Conservation (phyloP, 2,329 filamentous ascomycete genomes). For the Hypocreales sp. region DNA sequence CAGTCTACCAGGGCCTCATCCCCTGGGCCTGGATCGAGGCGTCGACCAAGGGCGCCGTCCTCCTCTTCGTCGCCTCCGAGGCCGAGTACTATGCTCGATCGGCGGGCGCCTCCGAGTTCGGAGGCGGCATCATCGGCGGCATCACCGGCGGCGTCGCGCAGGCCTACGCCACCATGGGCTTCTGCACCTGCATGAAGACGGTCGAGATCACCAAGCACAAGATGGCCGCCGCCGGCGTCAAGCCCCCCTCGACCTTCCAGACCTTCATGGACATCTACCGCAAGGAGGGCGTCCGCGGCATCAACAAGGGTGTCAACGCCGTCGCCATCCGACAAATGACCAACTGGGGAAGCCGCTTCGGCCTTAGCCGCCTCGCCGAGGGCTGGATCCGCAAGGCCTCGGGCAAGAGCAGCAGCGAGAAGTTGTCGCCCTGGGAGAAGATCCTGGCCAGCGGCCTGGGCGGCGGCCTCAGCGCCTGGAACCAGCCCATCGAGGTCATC, state of each 20-base stretch:
- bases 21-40: constrained; percentile 99
- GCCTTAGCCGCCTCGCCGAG: constrained; percentile 83
- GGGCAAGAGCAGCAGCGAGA: constrained; percentile 65
- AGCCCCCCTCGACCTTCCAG: constrained; percentile 78
- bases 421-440: constrained; percentile 72
- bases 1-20: constrained; percentile 98
- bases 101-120: constrained; percentile 73
- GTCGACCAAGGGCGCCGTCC: constrained; percentile 96
- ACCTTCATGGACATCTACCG: constrained; percentile 98
- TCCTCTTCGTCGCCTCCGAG: constrained; percentile 97
- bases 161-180: constrained; percentile 98
- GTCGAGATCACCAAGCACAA: constrained; percentile 99
- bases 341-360: constrained; percentile 97
- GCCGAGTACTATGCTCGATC: constrained; percentile 86
- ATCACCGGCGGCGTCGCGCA: constrained; percentile 91
- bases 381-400: constrained; percentile 66
- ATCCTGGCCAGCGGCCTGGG: constrained; percentile 73
- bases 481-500: constrained; percentile 99
- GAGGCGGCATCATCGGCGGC: constrained; percentile 77
- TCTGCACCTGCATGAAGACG: constrained; percentile 99
- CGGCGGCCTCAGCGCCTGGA: constrained; percentile 94
- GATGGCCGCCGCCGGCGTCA: constrained; percentile 66
- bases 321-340: constrained; percentile 98
- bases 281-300: constrained; percentile 81
- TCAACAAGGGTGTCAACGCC: constrained; percentile 98